Evolutionary conservation across 768 basidiomycete species (phyloP).

Genomic region (Boletus reticuloceps): DNA sequence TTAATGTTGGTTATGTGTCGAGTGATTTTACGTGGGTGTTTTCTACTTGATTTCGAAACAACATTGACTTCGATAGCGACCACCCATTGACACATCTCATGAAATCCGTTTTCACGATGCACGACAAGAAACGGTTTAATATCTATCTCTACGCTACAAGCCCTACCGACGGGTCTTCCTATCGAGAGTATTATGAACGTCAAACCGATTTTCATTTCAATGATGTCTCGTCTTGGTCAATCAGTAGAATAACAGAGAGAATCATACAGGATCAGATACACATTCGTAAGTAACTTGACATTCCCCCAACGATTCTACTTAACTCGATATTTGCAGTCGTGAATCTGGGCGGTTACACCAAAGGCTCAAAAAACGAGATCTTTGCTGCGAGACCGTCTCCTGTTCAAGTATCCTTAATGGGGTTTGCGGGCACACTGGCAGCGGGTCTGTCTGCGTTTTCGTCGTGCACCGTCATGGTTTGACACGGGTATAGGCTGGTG

Average conservation of each 20-base stretch:
- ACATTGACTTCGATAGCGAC: constrained; percentile 31
- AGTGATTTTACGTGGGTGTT: constrained; percentile 43
- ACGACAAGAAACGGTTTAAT: constrained; percentile 39
- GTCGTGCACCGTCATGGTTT: background rate
- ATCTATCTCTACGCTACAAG: constrained; percentile 49
- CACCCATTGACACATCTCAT: constrained; percentile 53
- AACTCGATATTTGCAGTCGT: constrained; percentile 31
- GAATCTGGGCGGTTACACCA: constrained; percentile 50
- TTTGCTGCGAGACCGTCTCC: constrained; percentile 50
- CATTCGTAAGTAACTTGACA: constrained; percentile 34
- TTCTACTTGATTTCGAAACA: background rate
- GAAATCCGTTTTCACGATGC: constrained; percentile 47
- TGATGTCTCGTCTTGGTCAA: constrained; percentile 41
- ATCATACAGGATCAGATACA: constrained; percentile 45
- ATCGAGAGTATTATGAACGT: constrained; percentile 42
- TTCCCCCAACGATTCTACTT: background rate
- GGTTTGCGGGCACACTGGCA: constrained; percentile 48
- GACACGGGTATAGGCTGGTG: constrained; percentile 39
- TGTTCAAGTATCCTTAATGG: constrained; percentile 49
- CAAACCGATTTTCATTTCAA: constrained; percentile 37
- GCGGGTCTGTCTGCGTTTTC: constrained; percentile 26
- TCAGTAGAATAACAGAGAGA: constrained; percentile 35
- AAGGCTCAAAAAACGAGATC: constrained; percentile 50
- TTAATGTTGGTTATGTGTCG: constrained; percentile 50
- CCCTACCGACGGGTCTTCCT: constrained; percentile 43